Evolutionary conservation across 441 rosid species (phyloP), one percentile per base, ranked within the genome.

Genomic region (Sinapis alba): DNA sequence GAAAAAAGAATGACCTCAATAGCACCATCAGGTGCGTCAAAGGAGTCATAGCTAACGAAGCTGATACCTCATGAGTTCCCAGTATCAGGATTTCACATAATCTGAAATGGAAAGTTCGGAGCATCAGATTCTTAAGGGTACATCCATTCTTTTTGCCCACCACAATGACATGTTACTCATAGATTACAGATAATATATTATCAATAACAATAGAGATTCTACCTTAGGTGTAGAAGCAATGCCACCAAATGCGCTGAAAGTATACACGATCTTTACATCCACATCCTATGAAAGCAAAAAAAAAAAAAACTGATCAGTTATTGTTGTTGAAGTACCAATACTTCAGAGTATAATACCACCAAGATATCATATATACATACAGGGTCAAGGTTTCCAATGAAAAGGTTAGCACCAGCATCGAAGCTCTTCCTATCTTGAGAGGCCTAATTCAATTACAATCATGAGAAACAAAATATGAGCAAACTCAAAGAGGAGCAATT

Each of bases 391-490:
- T 94, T 92, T 53, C 97, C 98, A 34, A 89, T 91, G 76, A 95
- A 93, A 61, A 95, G 92, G 74, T 92, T 95, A 50, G 98, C 99
- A 62, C 99, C 97, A 19, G 92, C 98, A 70, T 95, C 97, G 81
- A 93, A 81, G 72, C 96, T 93, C 85, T 95, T 95, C 80, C 91
- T 95, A 84, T 95, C 97, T 87, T 95, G 98, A n/a, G 99, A 87
- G 7, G 98, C 96, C 99, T 92, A 80, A 68, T 23, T 64, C 69
- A 79, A 26, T 20, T 58, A 57, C 11, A 45, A 72, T 23, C 43
- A n/a, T 75, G 62, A 73, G 60, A 6, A n/a, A 16, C 70, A 67
- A 61, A 57, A 43, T 5, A 56, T 63, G 43, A 74, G 54, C 36
- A 36, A 30, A 16, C 28, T 50, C 27, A 11, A 13, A 3, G 9